Conservation (phyloP, 2,329 filamentous ascomycete species). For the Penicillium rolfsii region DNA sequence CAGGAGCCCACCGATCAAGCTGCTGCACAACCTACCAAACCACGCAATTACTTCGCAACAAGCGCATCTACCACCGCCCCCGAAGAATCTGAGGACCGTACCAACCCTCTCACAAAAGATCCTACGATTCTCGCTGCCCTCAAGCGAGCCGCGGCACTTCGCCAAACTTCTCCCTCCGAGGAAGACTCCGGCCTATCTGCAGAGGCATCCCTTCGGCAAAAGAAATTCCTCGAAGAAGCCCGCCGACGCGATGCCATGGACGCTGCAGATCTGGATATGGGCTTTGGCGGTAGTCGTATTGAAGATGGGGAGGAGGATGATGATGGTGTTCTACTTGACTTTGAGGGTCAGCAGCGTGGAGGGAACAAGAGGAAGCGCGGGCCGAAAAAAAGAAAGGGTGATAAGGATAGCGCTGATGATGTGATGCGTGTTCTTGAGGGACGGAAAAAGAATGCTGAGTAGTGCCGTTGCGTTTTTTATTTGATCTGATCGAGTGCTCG, state of each 20-base stretch:
- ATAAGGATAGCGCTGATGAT: constrained; percentile 71
- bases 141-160: constrained; percentile 75
- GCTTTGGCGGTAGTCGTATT: constrained; percentile 84
- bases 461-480: not conserved
- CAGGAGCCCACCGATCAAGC: constrained; percentile 15
- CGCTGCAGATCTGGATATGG: constrained; percentile 89
- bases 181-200: constrained; percentile 55
- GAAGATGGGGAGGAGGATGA: constrained; percentile 85
- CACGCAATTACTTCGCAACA: constrained; percentile 54
- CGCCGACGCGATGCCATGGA: constrained; percentile 69
- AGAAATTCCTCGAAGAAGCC: constrained; percentile 71
- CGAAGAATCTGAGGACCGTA: constrained; percentile 47
- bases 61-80: constrained; percentile 48
- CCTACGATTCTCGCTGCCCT: constrained; percentile 81
- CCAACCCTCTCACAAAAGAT: constrained; percentile 63
- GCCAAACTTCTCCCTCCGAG: constrained; percentile 49
- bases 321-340: constrained; percentile 65
- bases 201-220: constrained; percentile 69
- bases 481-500: not conserved
- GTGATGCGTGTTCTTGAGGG: constrained; percentile 78
- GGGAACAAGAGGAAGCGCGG: constrained; percentile 57
- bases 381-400: constrained; percentile 56
- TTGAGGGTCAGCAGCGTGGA: constrained; percentile 35
- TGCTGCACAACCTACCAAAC: constrained; percentile 25
- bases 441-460: constrained; percentile 50